Evolutionary conservation across 2,329 filamentous ascomycete species (phyloP).

Genomic region (Colletotrichum musicola): DNA sequence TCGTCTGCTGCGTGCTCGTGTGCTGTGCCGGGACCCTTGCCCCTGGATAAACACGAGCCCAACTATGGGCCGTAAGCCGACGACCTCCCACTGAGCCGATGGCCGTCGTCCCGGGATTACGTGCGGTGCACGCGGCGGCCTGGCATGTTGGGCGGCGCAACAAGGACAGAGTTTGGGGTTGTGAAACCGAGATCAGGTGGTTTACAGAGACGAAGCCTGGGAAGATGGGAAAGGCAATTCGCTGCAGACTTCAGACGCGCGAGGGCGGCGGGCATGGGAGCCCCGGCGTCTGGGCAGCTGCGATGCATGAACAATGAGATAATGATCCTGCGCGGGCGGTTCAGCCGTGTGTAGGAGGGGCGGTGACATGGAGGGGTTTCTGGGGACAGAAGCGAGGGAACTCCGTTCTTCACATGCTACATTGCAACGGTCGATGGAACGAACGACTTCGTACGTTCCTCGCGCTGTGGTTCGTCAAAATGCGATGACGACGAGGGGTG

Average conservation of each 20-base stretch:
- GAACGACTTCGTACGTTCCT: neutral
- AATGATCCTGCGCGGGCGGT: conserved; percentile 2
- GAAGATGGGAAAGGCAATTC: neutral
- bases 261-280: conserved; percentile 10
- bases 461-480: conserved; percentile 22
- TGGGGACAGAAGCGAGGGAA: neutral
- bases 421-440: neutral
- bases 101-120: conserved; percentile 1
- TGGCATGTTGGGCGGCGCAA: conserved; percentile 16
- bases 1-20: conserved; percentile 4
- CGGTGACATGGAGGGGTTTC: neutral
- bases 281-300: conserved; percentile 11
- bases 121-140: neutral
- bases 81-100: too few relatives aligned
- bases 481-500: conserved; percentile 17
- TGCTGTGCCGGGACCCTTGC: neutral
- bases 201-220: neutral
- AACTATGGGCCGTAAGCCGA: too few relatives aligned
- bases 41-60: conserved; percentile 1
- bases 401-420: too few relatives aligned
- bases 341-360: conserved; percentile 2
- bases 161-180: conserved; percentile 34
- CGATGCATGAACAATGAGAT: conserved; percentile 27
- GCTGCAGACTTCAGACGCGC: conserved; percentile 13
- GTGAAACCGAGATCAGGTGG: conserved; percentile 32